Evolutionary conservation across 78 protist genomes (phyloP).

Genomic region (Speleostelium caveatum): DNA sequence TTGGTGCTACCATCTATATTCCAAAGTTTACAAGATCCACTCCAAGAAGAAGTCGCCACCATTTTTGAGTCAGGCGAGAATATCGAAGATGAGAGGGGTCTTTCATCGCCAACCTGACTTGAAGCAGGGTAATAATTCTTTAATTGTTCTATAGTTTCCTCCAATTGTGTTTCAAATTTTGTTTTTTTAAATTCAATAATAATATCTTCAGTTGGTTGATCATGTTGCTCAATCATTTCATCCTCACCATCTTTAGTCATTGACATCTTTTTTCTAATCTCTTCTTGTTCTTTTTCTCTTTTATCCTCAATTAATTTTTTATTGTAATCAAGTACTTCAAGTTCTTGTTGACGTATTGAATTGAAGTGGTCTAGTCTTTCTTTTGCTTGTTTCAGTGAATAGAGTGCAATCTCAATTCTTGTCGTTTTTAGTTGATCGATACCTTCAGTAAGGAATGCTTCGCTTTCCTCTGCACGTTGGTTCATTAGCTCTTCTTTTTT

Average conservation of each 20-base stretch:
- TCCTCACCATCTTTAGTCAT: neutral
- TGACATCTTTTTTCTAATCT: neutral
- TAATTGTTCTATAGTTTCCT: neutral
- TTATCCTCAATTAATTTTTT: neutral
- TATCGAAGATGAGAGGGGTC: slow-evolving; percentile 34
- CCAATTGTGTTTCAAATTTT: neutral
- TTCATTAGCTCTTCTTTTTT: neutral
- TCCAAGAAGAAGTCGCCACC: slow-evolving; percentile 73
- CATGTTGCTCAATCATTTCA: neutral
- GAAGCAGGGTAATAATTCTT: slow-evolving; percentile 5
- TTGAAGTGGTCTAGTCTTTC: neutral
- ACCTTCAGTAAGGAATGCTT: slow-evolving; percentile 49
- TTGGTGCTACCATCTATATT: neutral
- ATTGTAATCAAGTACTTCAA: neutral
- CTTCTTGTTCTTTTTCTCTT: neutral
- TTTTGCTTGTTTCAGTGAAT: slow-evolving; percentile 11
- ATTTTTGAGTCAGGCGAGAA: slow-evolving; percentile 42
- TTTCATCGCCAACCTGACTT: slow-evolving; percentile 77
- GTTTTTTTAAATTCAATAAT: neutral
- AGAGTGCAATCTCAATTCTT: slow-evolving; percentile 23
- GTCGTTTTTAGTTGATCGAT: slow-evolving; percentile 29
- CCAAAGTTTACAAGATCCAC: slow-evolving; percentile 78
- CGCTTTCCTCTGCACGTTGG: slow-evolving; percentile 1
- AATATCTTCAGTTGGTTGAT: neutral
- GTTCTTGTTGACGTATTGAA: neutral